Percentiles rank a stretch among this genome's conserved stretches.
phyloP scores from a whole-genome alignment of 108 stramenopile genomes.

The Cylindrotheca fusiformis region DNA sequence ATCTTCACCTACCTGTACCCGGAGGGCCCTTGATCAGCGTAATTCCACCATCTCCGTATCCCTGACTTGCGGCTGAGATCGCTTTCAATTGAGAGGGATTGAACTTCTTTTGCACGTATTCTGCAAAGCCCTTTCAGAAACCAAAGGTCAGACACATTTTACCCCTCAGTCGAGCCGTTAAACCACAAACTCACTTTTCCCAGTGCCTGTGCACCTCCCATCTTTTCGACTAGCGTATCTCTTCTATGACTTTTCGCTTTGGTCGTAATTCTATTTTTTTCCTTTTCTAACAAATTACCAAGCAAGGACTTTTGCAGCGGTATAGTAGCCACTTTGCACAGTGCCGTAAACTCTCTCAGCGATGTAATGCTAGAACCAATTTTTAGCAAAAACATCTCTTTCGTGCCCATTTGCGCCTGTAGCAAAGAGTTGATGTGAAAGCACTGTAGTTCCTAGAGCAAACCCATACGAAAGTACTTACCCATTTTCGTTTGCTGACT shows the following conservation, averaged over 20 bases:
- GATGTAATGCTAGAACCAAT: conserved; percentile 78
- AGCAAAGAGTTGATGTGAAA: not conserved
- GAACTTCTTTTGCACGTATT: conserved; percentile 68
- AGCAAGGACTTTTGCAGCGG: conserved; percentile 66
- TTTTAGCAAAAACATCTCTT: conserved; percentile 58
- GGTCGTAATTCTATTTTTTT: conserved; percentile 21
- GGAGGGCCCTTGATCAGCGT: conserved; percentile 85
- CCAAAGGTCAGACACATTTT: too few relatives aligned
- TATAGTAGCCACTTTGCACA: conserved; percentile 63
- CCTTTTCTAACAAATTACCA: conserved; percentile 35
- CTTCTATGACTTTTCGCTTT: not conserved
- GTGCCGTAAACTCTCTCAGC: conserved; percentile 78
- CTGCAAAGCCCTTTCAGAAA: conserved; percentile 52
- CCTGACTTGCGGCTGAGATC: conserved; percentile 66
- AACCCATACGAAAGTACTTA: too few relatives aligned
- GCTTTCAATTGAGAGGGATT: conserved; percentile 81
- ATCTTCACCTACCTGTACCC: conserved; percentile 12
- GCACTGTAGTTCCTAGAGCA: too few relatives aligned
- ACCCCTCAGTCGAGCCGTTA: too few relatives aligned
- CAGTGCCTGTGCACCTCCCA: conserved; percentile 68
- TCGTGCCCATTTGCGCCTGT: conserved; percentile 2
- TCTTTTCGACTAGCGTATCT: conserved; percentile 39
- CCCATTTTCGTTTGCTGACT: conserved; percentile 68
- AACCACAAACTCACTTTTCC: conserved; percentile 33
- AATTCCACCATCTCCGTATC: conserved; percentile 84